These are phyloP conservation scores for Colletotrichum sp. DNA, from an alignment of 2,329 filamentous ascomycete species.

Conservation along the genomic window DNA sequence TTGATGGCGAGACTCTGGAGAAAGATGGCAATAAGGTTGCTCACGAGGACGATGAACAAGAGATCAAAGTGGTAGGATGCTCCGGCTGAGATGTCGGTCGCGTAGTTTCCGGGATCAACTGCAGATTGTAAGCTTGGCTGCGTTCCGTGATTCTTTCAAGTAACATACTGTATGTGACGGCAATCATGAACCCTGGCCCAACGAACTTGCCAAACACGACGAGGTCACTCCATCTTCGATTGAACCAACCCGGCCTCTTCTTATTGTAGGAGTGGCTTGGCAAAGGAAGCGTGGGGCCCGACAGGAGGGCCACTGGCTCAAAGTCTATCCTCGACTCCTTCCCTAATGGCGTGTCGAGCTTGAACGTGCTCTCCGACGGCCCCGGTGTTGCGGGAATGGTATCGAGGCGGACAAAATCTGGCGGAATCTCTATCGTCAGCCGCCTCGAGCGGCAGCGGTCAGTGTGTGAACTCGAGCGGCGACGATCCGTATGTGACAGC, in stretches of 20 bases:
- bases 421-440: conserved; percentile 1
- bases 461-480: background rate
- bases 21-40: conserved; percentile 74
- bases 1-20: conserved; percentile 74
- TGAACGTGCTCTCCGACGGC: background rate
- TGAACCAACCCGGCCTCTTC: background rate
- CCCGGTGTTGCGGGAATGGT: background rate
- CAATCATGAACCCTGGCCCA: conserved; percentile 71
- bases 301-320: background rate
- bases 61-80: conserved; percentile 69
- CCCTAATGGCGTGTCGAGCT: background rate
- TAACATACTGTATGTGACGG: conserved; percentile 59
- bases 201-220: conserved; percentile 42
- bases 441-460: background rate
- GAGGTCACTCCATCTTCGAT: background rate
- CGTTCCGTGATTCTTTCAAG: background rate
- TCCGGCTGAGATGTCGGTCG: conserved; percentile 72
- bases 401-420: conserved; percentile 1
- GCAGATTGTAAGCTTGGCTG: background rate
- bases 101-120: conserved; percentile 71
- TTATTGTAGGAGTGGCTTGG: background rate
- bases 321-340: background rate
- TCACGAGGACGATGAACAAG: conserved; percentile 71
- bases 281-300: background rate
- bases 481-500: background rate